Conservation (phyloP, 768 basidiomycete species). For the Phaeotremella fagi region DNA sequence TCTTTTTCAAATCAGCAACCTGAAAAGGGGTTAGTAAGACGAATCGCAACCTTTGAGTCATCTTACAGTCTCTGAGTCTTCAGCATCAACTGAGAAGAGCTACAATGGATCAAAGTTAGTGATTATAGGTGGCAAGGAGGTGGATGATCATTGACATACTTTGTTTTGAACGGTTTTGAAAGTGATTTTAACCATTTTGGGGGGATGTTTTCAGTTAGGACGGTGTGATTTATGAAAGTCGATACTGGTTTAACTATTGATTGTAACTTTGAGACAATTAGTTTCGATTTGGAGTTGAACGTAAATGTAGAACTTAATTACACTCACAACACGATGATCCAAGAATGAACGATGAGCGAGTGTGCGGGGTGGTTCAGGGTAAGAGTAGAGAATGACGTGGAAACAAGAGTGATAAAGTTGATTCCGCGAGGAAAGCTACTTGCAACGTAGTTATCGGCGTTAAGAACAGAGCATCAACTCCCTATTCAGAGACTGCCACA, state of each 20-base stretch:
- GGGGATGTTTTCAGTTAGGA: too few species aligned
- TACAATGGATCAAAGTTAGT: too few species aligned
- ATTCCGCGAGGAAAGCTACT: background rate
- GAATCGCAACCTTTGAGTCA: background rate
- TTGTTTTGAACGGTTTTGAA: conserved; percentile 91
- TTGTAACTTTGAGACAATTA: too few species aligned
- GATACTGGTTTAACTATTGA: too few species aligned
- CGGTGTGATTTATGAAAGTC: too few species aligned
- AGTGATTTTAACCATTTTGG: conserved; percentile 72
- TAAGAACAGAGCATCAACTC: background rate
- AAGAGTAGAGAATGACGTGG: background rate
- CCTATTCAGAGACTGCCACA: background rate
- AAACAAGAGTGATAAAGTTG: background rate
- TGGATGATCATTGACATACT: too few species aligned
- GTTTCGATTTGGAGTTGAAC: too few species aligned
- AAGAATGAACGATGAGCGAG: too few species aligned
- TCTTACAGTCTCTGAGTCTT: conserved; percentile 61
- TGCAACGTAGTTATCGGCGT: background rate
- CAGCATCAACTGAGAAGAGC: conserved; percentile 80
- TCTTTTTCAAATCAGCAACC: conserved; percentile 71
- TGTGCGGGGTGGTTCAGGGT: background rate
- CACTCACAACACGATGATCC: too few species aligned
- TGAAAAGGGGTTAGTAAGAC: too few species aligned
- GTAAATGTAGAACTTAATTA: too few species aligned
- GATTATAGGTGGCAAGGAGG: too few species aligned